These are phyloP conservation scores for Colletotrichum lindemuthianum DNA, from an alignment of 2,329 filamentous ascomycete genomes.

Conservation along the genomic window DNA sequence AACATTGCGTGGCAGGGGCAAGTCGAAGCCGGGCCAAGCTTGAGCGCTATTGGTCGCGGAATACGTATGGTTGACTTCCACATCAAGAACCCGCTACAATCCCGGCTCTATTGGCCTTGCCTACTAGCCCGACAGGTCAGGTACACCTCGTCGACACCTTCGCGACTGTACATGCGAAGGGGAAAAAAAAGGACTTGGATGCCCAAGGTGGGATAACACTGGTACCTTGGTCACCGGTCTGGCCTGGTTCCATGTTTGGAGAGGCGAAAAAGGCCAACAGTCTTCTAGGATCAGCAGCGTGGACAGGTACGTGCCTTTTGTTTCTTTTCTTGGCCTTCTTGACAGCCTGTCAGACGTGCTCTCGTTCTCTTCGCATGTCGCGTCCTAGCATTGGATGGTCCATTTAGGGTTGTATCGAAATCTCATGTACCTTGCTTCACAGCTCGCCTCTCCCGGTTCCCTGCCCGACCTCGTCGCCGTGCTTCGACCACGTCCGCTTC, in stretches of 20 bases:
- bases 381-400: neutral
- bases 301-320: conserved; percentile 27
- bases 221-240: neutral
- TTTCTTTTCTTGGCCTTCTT: conserved; percentile 27
- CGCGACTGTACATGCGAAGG: conserved; percentile 8
- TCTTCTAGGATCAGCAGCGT: conserved; percentile 5
- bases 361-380: conserved; percentile 11
- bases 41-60: conserved; percentile 2
- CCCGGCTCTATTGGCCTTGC: conserved; percentile 10
- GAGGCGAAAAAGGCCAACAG: conserved; percentile 20
- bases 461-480: neutral
- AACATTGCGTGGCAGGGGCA: conserved; percentile 16
- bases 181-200: conserved; percentile 11
- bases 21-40: neutral
- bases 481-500: neutral
- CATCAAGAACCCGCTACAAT: conserved; percentile 15
- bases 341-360: neutral
- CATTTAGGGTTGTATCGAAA: conserved; percentile 20
- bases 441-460: conserved; percentile 9
- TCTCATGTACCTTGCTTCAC: conserved; percentile 18
- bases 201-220: conserved; percentile 6
- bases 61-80: conserved; percentile 26
- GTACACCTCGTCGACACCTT: conserved; percentile 20
- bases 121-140: conserved; percentile 16
- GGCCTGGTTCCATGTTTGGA: conserved; percentile 2